Base-by-base conservation (phyloP, 176 grass and related monocot species). In the Oryza punctata region DNA sequence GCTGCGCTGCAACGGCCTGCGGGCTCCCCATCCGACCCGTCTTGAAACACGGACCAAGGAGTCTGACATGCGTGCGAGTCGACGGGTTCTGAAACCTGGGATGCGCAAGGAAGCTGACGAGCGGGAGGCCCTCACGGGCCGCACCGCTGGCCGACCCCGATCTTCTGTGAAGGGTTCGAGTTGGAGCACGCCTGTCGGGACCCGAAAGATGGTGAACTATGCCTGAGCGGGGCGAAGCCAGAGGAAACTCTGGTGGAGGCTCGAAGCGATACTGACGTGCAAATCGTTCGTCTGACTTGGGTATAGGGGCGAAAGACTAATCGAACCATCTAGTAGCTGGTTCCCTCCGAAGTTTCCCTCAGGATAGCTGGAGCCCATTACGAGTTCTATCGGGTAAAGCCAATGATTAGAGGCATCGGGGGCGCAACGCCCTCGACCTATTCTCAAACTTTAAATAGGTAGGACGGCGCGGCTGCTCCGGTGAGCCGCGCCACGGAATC, bases 21-120 rank as follows among this genome's bases (percentile, higher is more conserved):
- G 81, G 80, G 86, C 74, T 88, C 86, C 86, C 86, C 86, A 84
- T 88, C 64, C 78, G 81, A 91, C 92, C 92, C 81, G 43, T 94
- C 87, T 94, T 91, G 84, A 94, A 94, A 91, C 86, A 92, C 72
- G 83, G 80, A 95, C 87, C 85, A 92, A 95, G 92, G 87, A 95
- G 87, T 89, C 45, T 79, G 5, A 79, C 73, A 84, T 67, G 86
- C 80, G 47, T 84, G 72, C 26, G 80, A 88, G 80, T 78, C 50
- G 49, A 84, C 18, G 65, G 73, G 87, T 72, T 41, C 29, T 4
- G 5, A 67, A 79, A 79, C 77, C 77, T 14, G 63, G 65, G 46
- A 72, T 16, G 66, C 67, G 66, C 29, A 81, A 81, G 79, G 66
- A 81, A 81, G 79, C 30, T 70, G 66, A 71, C 33, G 47, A 71